Evolutionary conservation across 2,329 filamentous ascomycete genomes (phyloP).

Genomic region (Fusarium fracticaudum): DNA sequence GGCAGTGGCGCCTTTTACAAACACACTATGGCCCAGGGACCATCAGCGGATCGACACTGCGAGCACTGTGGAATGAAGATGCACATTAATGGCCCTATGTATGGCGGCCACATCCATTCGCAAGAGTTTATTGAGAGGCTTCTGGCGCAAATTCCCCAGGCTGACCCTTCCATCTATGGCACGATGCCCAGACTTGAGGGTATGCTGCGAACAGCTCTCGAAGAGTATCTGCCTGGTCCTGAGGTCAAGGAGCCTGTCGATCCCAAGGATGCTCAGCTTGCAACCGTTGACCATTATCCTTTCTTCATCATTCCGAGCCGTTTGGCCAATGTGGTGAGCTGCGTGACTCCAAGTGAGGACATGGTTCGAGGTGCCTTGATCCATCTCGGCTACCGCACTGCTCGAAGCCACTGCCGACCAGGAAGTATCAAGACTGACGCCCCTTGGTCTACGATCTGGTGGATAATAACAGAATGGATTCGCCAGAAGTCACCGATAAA

Average conservation of each 20-base stretch:
- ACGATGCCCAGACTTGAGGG: constrained; percentile 86
- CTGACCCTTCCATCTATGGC: constrained; percentile 76
- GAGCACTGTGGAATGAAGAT: constrained; percentile 87
- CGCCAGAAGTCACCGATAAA: constrained; percentile 83
- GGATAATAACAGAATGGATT: constrained; percentile 92
- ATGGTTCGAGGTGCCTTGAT: constrained; percentile 83
- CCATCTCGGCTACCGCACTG: constrained; percentile 82
- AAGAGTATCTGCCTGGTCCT: constrained; percentile 67
- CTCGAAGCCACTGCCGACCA: constrained; percentile 87
- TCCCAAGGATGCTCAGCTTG: constrained; percentile 61
- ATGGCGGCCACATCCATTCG: constrained; percentile 88
- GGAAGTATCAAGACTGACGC: constrained; percentile 95
- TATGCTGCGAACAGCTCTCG: constrained; percentile 88
- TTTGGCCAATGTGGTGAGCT: constrained; percentile 81
- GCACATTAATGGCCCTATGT: constrained; percentile 95
- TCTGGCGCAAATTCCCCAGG: constrained; percentile 74
- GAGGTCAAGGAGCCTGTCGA: constrained; percentile 51
- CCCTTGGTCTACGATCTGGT: constrained; percentile 89
- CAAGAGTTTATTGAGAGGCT: constrained; percentile 83
- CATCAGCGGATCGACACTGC: constrained; percentile 73
- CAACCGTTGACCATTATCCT: constrained; percentile 75
- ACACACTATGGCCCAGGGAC: constrained; percentile 77
- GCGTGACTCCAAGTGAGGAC: constrained; percentile 80
- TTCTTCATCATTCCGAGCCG: constrained; percentile 87
- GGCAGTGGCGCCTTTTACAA: constrained; percentile 78